A percentile compares a stretch with the other conserved stretches of the same genome.
These are phyloP conservation scores for Chalciporus pseudorubinellus DNA, from an alignment of 768 basidiomycete species.

Conservation along the genomic window DNA sequence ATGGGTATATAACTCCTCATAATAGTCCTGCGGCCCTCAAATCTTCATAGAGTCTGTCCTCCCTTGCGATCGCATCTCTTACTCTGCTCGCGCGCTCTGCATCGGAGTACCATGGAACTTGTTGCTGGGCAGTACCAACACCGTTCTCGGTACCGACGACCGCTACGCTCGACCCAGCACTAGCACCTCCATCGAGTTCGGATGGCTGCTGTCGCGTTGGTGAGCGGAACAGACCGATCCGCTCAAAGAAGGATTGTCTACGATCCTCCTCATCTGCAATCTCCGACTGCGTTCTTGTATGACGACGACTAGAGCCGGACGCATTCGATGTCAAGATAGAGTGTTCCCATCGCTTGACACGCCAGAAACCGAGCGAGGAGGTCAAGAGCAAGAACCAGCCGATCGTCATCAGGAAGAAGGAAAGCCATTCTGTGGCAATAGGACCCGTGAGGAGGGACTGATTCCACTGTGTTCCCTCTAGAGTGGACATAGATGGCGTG, in stretches of 20 bases:
- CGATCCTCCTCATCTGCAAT: slow-evolving; percentile 26
- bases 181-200: slow-evolving; percentile 6
- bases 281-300: slow-evolving; percentile 25
- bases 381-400: slow-evolving; percentile 90
- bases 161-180: slow-evolving; percentile 7
- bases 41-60: slow-evolving; percentile 56
- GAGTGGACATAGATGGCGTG: slow-evolving; percentile 6
- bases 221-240: slow-evolving; percentile 22
- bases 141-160: slow-evolving; percentile 20
- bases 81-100: slow-evolving; percentile 42
- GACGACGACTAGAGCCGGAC: slow-evolving; percentile 30
- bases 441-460: slow-evolving; percentile 49
- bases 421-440: slow-evolving; percentile 88
- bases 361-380: slow-evolving; percentile 86
- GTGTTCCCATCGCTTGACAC: slow-evolving; percentile 86
- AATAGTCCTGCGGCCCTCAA: slow-evolving; percentile 65
- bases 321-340: slow-evolving; percentile 58
- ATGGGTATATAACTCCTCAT: slow-evolving; percentile 27
- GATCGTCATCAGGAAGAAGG: slow-evolving; percentile 91
- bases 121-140: slow-evolving; percentile 29
- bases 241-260: slow-evolving; percentile 31
- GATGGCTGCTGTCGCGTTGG: slow-evolving; percentile 9
- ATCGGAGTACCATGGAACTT: slow-evolving; percentile 38
- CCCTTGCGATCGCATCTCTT: slow-evolving; percentile 48
- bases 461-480: slow-evolving; percentile 21